Evolutionary conservation across 441 rosid species (phyloP), one percentile per base, ranked within the genome.

Genomic region (Gossypium aridum): DNA sequence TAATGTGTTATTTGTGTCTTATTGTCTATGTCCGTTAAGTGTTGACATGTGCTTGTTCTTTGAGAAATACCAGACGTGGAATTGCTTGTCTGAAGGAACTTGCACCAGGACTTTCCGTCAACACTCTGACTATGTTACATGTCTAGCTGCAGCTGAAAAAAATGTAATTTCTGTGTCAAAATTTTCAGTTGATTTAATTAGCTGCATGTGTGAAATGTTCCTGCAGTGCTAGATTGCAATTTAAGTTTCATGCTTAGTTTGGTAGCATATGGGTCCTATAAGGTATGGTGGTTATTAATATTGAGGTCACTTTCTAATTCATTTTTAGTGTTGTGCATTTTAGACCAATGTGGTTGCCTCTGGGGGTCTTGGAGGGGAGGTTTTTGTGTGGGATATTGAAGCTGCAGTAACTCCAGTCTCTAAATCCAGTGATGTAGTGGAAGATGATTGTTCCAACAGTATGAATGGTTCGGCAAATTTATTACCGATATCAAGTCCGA

Each of bases 351-450:
- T 90, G 79, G 91, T 96, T 91, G 99, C 97, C 80, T 96, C 99
- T 80, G 97, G 97, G 87, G 99, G 97, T 80, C 99, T 96, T 90
- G 99, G 98, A 56, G 97, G 97, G 85, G 99, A 96, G 88, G 98
- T 96, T 80, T 92, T 89, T 56, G 75, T 93, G 78, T 96, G 99
- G 99, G 98, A 96, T 81, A 82, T 93, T 49, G 99, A 96, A 84
- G 91, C 97, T 63, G 92, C 93, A 22, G 82, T 88, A 69, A 78
- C 91, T 71, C 97, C 99, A 55, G 77, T 88, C 54, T 83, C 92
- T 57, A 92, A 92, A 81, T 79, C 98, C 28, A 83, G 80, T 79
- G 97, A 91, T 82, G 72, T 81, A n/a, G 83, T 73, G 77, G 97
- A 96, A 81, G 96, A 91, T 65, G 95, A 88, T 73, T 86, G 87